Evolutionary conservation across 176 grass and related monocot genomes (phyloP).

Genomic region (Zizania latifolia): DNA sequence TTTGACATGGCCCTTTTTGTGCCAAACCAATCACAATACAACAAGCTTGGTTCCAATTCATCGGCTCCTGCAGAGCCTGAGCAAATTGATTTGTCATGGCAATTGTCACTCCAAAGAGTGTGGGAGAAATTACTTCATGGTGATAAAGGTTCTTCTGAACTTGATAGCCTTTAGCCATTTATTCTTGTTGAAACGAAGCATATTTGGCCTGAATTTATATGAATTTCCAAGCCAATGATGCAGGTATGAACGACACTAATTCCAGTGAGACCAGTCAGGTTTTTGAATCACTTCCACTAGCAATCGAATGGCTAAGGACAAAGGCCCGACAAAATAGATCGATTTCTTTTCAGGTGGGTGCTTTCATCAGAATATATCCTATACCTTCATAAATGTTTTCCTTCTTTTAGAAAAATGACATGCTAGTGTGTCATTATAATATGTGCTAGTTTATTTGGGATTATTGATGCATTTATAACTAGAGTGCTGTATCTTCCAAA

Average conservation of each 20-base stretch:
- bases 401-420: not conserved
- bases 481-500: too few species aligned
- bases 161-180: not conserved
- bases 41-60: slow-evolving; percentile 72
- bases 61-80: slow-evolving; percentile 70
- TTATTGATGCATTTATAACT: not conserved
- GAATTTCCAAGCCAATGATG: slow-evolving; percentile 12
- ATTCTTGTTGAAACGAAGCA: not conserved
- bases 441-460: not conserved
- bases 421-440: not conserved
- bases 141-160: slow-evolving; percentile 44
- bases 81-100: slow-evolving; percentile 87
- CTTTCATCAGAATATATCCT: not conserved
- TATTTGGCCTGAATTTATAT: not conserved
- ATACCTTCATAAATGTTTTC: not conserved
- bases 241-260: slow-evolving; percentile 42
- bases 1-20: slow-evolving; percentile 87
- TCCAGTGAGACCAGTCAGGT: slow-evolving; percentile 42
- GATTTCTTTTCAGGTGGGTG: slow-evolving; percentile 58
- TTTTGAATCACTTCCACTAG: slow-evolving; percentile 64
- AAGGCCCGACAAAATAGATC: slow-evolving; percentile 40
- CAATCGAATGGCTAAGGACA: slow-evolving; percentile 80
- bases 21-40: slow-evolving; percentile 87
- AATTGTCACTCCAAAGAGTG: slow-evolving; percentile 64
- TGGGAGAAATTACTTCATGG: slow-evolving; percentile 69